phyloP scores from a whole-genome alignment of 257 asterid genomes.

The Handroanthus guayacan region DNA sequence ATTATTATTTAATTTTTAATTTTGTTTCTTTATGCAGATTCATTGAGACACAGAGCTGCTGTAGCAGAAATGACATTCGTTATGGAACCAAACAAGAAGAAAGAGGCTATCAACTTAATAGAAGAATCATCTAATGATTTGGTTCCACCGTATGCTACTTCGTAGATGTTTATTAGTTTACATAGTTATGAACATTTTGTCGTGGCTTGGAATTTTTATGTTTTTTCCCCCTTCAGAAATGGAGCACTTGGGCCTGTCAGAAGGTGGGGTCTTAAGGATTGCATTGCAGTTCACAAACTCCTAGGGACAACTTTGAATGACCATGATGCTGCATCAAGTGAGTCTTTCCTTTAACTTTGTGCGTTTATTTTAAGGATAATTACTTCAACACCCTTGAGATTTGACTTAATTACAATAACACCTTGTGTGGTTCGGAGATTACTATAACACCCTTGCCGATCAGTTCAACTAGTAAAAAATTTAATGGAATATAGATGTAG shows the following conservation, averaged over 20 bases:
- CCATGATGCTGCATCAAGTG: conserved; percentile 83
- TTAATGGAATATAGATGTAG: too few species aligned
- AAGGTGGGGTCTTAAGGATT: conserved; percentile 72
- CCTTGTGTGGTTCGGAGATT: too few species aligned
- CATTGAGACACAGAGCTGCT: conserved; percentile 87
- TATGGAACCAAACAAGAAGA: conserved; percentile 80
- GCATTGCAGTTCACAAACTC: conserved; percentile 74
- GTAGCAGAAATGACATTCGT: conserved; percentile 87
- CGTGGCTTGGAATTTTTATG: conserved; percentile 24
- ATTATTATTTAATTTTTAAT: not conserved
- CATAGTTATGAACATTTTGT: conserved; percentile 4
- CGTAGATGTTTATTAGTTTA: conserved; percentile 15
- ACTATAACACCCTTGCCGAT: too few species aligned
- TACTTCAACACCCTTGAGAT: too few species aligned
- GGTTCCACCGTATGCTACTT: conserved; percentile 60
- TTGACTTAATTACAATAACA: too few species aligned
- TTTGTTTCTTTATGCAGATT: conserved; percentile 54
- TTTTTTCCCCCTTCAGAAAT: conserved; percentile 50
- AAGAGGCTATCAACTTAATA: conserved; percentile 73
- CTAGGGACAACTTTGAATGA: conserved; percentile 59
- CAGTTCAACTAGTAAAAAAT: too few species aligned
- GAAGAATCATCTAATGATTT: conserved; percentile 67
- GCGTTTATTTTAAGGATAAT: not conserved
- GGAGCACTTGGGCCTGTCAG: conserved; percentile 52
- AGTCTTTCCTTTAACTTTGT: conserved; percentile 28